Evolutionary conservation across 1,284 basidiomycete genomes (phyloP), one percentile per base, ranked within the genome.

Genomic region (Ustilago nuda): DNA sequence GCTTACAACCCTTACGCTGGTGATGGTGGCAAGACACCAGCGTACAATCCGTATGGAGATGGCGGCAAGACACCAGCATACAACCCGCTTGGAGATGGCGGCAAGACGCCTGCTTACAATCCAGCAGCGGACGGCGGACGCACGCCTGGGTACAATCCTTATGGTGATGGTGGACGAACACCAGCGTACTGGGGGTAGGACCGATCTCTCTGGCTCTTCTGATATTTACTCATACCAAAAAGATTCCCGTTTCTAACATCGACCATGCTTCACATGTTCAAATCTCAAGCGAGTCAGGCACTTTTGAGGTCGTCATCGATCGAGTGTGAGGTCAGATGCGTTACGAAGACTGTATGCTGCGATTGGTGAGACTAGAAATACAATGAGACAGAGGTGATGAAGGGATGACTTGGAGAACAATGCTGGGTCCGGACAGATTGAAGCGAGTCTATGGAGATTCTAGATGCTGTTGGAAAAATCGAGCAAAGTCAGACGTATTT

Each of bases 51-150:
- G 1, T 61, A 57, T 30, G 71, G 61, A 13, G 76, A 74, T 60
- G 78, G 77, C 36, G 73, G 78, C 23, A 69, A 74, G 61, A 76
- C 75, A 46, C 77, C 74, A 19, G 77, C 65, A 8, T 76, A 78
- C 56, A 79, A 79, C 27, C 67, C 71, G 15, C 41, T 72, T 6
- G 69, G 53, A 23, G 79, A 76, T 23, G 81, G 82, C n/a, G 80
- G 78, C n/a, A 77, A 76, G 52, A 84, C 82, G n/a, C 82, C 82
- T 0, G 82, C 80, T 0, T 82, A 84, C 74, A 79, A 79, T 37
- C 73, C 77, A 13, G 51, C 55, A 37, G 73, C 43, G 5, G 77
- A 79, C 27, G 77, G 77, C 19, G 73, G 77, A n/a, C 63, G 68
- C 2, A 79, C 77, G 15, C 77, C 77, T 15, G 77, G 59, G 9